These are phyloP conservation scores for Amauroascus niger DNA, from an alignment of 2,329 filamentous ascomycete genomes.

Conservation along the genomic window DNA sequence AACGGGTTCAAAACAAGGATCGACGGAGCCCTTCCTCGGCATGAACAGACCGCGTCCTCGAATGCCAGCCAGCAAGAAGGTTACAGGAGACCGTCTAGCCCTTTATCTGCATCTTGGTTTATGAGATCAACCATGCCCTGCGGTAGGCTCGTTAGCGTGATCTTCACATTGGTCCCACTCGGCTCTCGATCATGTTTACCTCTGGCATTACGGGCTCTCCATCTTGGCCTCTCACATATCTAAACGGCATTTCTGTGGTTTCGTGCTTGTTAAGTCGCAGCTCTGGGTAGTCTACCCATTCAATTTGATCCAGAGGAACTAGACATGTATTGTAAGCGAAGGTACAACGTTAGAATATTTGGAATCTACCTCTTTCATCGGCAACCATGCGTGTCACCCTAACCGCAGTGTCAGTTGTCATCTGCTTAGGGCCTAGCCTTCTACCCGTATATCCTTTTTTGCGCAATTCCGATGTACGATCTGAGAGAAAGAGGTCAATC, in stretches of 20 bases:
- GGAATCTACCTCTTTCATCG: conserved; percentile 60
- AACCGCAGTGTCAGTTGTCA: conserved; percentile 97
- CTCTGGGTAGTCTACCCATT: conserved; percentile 80
- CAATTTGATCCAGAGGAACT: conserved; percentile 70
- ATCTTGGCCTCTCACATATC: conserved; percentile 69
- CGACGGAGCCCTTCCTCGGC: neutral
- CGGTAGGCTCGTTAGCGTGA: conserved; percentile 10
- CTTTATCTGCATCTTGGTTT: conserved; percentile 85
- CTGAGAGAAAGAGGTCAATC: conserved; percentile 37
- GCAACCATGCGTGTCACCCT: conserved; percentile 84
- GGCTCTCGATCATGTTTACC: conserved; percentile 44
- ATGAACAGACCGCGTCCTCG: neutral
- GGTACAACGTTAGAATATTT: neutral
- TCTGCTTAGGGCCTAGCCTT: conserved; percentile 81
- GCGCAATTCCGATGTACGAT: conserved; percentile 88
- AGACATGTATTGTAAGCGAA: conserved; percentile 1
- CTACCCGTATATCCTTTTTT: conserved; percentile 87
- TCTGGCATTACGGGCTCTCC: conserved; percentile 84
- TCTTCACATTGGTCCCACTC: neutral
- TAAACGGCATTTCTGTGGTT: conserved; percentile 95
- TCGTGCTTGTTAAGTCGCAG: conserved; percentile 84
- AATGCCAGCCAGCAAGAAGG: neutral
- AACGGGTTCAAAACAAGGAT: neutral
- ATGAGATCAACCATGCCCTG: conserved; percentile 94
- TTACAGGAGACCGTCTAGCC: conserved; percentile 73